Evolutionary conservation across 2,329 filamentous ascomycete species (phyloP).

Genomic region (Trichoderma harzianum): DNA sequence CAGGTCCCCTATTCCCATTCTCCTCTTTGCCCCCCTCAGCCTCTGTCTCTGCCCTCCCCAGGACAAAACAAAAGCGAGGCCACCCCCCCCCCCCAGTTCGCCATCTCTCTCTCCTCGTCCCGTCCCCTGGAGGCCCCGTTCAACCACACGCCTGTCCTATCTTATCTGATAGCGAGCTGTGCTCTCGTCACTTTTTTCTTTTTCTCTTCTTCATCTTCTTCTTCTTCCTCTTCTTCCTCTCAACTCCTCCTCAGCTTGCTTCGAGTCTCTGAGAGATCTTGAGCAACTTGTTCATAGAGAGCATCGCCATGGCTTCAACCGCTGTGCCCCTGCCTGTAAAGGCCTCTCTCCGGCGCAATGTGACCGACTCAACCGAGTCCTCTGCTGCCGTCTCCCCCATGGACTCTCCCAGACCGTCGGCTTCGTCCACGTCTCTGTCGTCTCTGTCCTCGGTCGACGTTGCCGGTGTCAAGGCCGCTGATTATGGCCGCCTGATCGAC

Average conservation of each 20-base stretch:
- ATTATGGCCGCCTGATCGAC: conserved; percentile 71
- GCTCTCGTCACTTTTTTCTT: neutral
- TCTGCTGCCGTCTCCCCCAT: conserved; percentile 56
- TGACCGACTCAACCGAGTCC: conserved; percentile 50
- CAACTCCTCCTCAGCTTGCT: neutral
- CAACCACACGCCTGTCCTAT: neutral
- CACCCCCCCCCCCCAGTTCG: neutral
- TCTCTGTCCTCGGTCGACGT: conserved; percentile 70
- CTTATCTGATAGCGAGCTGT: conserved; percentile 16
- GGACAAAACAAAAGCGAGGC: neutral
- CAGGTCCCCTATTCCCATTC: neutral
- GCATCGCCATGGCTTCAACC: conserved; percentile 45
- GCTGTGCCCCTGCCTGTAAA: conserved; percentile 38
- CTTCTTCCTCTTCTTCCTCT: neutral
- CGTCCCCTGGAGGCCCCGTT: neutral
- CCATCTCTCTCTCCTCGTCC: neutral
- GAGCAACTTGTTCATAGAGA: neutral
- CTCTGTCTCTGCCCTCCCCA: neutral
- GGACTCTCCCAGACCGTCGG: conserved; percentile 58
- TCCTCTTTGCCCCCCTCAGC: neutral
- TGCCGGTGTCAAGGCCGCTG: conserved; percentile 30
- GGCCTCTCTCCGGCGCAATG: conserved; percentile 47
- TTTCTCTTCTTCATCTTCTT: neutral
- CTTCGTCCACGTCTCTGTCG: conserved; percentile 89
- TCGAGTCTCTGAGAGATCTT: neutral